These are phyloP conservation scores for Torulaspora pretoriensis DNA, from an alignment of 1,139 yeast species.

Conservation along the genomic window DNA sequence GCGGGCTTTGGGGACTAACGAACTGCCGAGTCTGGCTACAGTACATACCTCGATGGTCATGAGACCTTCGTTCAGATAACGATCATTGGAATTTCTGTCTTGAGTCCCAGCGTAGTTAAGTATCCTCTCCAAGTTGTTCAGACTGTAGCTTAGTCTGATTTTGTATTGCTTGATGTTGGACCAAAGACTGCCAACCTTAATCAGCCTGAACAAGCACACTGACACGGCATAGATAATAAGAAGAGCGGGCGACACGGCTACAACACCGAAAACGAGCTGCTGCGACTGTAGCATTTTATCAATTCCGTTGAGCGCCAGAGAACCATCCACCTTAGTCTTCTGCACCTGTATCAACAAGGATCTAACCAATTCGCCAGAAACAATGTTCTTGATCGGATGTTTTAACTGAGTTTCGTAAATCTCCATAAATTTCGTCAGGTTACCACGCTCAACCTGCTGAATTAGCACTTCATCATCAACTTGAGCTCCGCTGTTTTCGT, in stretches of 20 bases:
- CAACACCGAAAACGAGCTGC: constrained; percentile 85
- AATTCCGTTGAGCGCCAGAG: constrained; percentile 82
- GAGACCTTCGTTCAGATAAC: constrained; percentile 42
- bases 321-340: constrained; percentile 93
- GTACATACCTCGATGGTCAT: constrained; percentile 55
- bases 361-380: constrained; percentile 68
- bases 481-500: constrained; percentile 39
- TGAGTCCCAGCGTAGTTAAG: constrained; percentile 34
- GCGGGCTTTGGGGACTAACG: constrained; percentile 46
- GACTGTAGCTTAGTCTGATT: constrained; percentile 44
- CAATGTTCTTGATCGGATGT: constrained; percentile 59
- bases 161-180: constrained; percentile 22
- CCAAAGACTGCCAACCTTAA: constrained; percentile 29
- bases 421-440: constrained; percentile 72
- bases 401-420: constrained; percentile 74
- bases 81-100: constrained; percentile 18
- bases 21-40: constrained; percentile 47
- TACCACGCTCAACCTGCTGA: constrained; percentile 56
- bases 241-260: constrained; percentile 81
- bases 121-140: constrained; percentile 58
- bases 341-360: constrained; percentile 84
- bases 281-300: constrained; percentile 86
- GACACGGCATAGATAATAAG: constrained; percentile 40
- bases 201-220: constrained; percentile 15
- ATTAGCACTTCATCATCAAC: constrained; percentile 32